Evolutionary conservation across 2,329 filamentous ascomycete genomes (phyloP), one percentile per base, ranked within the genome.

Genomic region (Fusarium tjaetaba): DNA sequence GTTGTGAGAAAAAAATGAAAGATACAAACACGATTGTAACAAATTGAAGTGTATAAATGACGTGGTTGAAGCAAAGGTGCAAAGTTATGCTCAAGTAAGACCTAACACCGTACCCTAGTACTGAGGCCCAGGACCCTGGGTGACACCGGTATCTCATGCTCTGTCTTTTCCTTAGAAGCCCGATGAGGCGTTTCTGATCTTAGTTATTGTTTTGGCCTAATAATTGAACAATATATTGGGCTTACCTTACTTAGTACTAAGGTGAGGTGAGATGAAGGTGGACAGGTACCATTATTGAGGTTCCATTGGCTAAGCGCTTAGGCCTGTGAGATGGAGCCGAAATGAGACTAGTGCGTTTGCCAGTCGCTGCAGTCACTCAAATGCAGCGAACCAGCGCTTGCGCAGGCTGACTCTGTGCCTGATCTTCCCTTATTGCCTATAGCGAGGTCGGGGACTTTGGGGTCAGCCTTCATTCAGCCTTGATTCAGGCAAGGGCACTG

Each of bases 331-430:
- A 28, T 42, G 38, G 18, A 68, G 38, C 69, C 53, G 16, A 61
- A 57, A 48, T 39, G 48, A 59, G 70, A 57, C 64, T 72, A 69
- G 69, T 30, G 69, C 22, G 30, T 39, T 32, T 36, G 26, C 56
- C 43, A 58, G 41, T 45, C 20, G 46, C 59, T 72, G 68, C 64
- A 72, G 48, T 72, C 64, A 69, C 62, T 71, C 57, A 63, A 58
- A 62, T 39, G 42, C 22, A 53, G 39, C 63, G 52, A 67, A 71
- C 42, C 45, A 62, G 67, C 34, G 48, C 48, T 53, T 53, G 34
- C 30, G 24, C 45, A 53, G 46, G 28, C 41, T 52, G 14, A 24
- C 22, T 41, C 30, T 49, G 65, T 70, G 42, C 65, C 67, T 71
- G 67, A 67, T 67, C 53, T 65, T 51, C 42, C 36, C 34, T 39